Conservation (phyloP, 257 asterid species). For the Euphrasia confusa region DNA sequence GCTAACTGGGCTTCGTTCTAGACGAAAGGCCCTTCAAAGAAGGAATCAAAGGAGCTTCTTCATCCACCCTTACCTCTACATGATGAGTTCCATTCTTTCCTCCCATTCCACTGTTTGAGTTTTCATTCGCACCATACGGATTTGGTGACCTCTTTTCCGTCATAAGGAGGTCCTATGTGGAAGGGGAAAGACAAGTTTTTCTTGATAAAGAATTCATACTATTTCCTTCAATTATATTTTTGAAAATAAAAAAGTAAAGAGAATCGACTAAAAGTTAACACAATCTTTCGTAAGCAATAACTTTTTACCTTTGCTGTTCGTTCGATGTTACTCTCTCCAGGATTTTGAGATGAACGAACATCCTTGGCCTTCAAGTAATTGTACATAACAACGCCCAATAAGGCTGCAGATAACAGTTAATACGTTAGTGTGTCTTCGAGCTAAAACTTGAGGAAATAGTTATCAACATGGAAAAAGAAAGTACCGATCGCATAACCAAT, state of each 20-base stretch:
- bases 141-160: slow-evolving; percentile 33
- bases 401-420: slow-evolving; percentile 48
- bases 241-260: too few species aligned
- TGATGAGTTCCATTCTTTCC: slow-evolving; percentile 34
- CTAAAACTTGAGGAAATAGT: slow-evolving; percentile 12
- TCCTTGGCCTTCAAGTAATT: slow-evolving; percentile 57
- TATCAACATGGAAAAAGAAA: slow-evolving; percentile 17
- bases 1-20: slow-evolving; percentile 48
- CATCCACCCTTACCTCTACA: slow-evolving; percentile 35
- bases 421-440: slow-evolving; percentile 12
- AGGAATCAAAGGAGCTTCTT: slow-evolving; percentile 45
- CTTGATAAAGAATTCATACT: too few species aligned
- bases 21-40: slow-evolving; percentile 29
- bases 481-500: slow-evolving; percentile 94
- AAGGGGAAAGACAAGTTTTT: background rate
- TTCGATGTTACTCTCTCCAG: slow-evolving; percentile 37
- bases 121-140: slow-evolving; percentile 29
- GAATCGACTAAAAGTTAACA: too few species aligned
- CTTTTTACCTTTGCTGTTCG: slow-evolving; percentile 37
- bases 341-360: slow-evolving; percentile 36
- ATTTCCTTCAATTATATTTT: too few species aligned
- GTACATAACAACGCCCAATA: slow-evolving; percentile 77
- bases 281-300: background rate
- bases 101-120: slow-evolving; percentile 9
- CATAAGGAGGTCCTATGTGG: slow-evolving; percentile 30